These are phyloP conservation scores for Wickerhamomyces kurtzmanii DNA, from an alignment of 805 yeast species.

Conservation along the genomic window DNA sequence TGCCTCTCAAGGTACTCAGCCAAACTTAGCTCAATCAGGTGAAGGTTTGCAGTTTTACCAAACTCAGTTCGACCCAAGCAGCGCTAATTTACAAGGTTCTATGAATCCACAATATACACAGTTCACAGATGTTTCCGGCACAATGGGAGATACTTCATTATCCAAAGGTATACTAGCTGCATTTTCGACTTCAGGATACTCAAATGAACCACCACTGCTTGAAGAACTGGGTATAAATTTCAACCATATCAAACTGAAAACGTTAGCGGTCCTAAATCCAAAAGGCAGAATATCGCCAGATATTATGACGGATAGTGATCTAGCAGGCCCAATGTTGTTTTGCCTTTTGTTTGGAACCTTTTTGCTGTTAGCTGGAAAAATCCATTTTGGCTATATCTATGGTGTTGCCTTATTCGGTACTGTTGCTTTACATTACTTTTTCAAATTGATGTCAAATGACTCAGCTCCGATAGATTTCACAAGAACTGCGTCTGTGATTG, in stretches of 20 bases:
- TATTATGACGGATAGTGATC: slow-evolving; percentile 78
- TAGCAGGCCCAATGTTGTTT: slow-evolving; percentile 92
- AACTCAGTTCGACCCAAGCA: slow-evolving; percentile 14
- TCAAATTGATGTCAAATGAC: slow-evolving; percentile 77
- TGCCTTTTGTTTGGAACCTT: slow-evolving; percentile 81
- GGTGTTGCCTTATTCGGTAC: slow-evolving; percentile 95
- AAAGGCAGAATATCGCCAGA: slow-evolving; percentile 54
- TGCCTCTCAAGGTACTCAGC: no score
- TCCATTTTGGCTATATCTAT: slow-evolving; percentile 93
- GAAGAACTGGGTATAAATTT: slow-evolving; percentile 94
- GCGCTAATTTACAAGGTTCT: slow-evolving; percentile 23
- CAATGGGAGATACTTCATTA: slow-evolving; percentile 29
- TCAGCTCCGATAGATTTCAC: slow-evolving; percentile 35
- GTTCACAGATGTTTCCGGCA: slow-evolving; percentile 13
- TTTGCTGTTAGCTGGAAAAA: slow-evolving; percentile 79
- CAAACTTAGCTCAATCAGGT: no score
- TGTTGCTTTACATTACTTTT: slow-evolving; percentile 68
- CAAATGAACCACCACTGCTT: slow-evolving; percentile 88
- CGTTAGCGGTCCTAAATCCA: slow-evolving; percentile 80
- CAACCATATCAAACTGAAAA: slow-evolving; percentile 74
- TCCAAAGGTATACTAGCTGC: slow-evolving; percentile 83
- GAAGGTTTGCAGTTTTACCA: slow-evolving; percentile 21
- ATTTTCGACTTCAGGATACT: slow-evolving; percentile 84
- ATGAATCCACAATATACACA: slow-evolving; percentile 20
- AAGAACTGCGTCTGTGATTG: slow-evolving; percentile 84